Evolutionary conservation across 2,329 filamentous ascomycete species (phyloP).

Genomic region (Samsoniella hepiali): DNA sequence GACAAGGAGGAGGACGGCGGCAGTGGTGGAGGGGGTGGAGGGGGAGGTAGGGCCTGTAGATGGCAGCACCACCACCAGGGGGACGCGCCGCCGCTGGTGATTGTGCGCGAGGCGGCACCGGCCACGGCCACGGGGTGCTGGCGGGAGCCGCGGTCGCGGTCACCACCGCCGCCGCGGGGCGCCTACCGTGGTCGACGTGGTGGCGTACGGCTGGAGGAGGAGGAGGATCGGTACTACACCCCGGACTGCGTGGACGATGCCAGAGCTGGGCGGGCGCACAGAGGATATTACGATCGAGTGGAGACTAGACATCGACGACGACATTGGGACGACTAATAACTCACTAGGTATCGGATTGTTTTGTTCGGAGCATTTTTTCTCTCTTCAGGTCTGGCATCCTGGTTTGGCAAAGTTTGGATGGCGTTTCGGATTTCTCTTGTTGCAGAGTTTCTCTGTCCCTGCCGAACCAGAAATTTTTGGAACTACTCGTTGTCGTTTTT

Average conservation of each 20-base stretch:
- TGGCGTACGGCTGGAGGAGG: not conserved
- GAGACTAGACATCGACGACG: not conserved
- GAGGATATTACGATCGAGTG: slow-evolving; percentile 5
- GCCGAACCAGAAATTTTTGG: no score
- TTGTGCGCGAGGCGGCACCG: not conserved
- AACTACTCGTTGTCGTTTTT: no score
- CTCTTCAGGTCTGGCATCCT: not conserved
- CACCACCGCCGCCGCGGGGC: no score
- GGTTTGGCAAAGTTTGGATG: not conserved
- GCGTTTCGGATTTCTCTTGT: not conserved
- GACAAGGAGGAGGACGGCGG: not conserved
- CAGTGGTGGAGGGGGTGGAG: no score
- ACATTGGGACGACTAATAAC: not conserved
- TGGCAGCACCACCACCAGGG: no score
- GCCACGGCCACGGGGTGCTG: not conserved
- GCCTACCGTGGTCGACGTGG: no score
- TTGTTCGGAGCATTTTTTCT: not conserved
- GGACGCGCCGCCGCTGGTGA: not conserved
- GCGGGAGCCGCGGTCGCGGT: not conserved
- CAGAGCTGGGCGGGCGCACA: not conserved
- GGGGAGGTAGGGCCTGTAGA: no score
- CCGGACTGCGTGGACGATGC: slow-evolving; percentile 4
- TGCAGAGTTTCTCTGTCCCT: no score
- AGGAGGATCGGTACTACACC: no score
- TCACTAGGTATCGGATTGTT: not conserved